phyloP scores from a whole-genome alignment of 768 basidiomycete genomes.

The Lactarius trivialis region DNA sequence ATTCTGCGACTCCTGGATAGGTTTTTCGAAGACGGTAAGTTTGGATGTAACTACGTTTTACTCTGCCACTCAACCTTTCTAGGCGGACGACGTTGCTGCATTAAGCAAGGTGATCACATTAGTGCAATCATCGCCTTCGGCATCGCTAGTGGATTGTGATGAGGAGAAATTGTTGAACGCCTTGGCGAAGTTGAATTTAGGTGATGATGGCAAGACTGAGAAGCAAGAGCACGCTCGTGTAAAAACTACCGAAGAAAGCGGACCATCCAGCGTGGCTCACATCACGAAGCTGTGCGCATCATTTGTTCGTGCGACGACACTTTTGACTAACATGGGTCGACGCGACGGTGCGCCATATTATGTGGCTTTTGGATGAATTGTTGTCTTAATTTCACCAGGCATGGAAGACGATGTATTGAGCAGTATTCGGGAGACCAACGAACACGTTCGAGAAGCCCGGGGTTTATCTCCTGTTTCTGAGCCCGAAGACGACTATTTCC shows the following conservation, averaged over 20 bases:
- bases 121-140: slow-evolving; percentile 9
- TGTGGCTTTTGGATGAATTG: not conserved
- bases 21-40: slow-evolving; percentile 57
- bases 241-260: not conserved
- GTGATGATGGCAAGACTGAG: not conserved
- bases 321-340: slow-evolving; percentile 7
- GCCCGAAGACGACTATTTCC: slow-evolving; percentile 33
- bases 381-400: slow-evolving; percentile 9
- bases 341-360: slow-evolving; percentile 8
- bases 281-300: slow-evolving; percentile 21
- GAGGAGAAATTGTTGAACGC: slow-evolving; percentile 14
- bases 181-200: slow-evolving; percentile 13
- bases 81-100: slow-evolving; percentile 42
- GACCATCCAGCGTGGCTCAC: slow-evolving; percentile 4
- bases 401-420: slow-evolving; percentile 1
- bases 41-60: not conserved
- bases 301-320: slow-evolving; percentile 15
- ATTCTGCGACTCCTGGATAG: slow-evolving; percentile 69
- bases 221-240: not conserved
- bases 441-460: slow-evolving; percentile 2
- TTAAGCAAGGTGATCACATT: slow-evolving; percentile 13
- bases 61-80: slow-evolving; percentile 5
- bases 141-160: not conserved
- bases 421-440: slow-evolving; percentile 13
- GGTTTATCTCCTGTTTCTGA: slow-evolving; percentile 5